Base-by-base conservation (phyloP, 108 stramenopile genomes). In the Cyclotella kingstonii region DNA sequence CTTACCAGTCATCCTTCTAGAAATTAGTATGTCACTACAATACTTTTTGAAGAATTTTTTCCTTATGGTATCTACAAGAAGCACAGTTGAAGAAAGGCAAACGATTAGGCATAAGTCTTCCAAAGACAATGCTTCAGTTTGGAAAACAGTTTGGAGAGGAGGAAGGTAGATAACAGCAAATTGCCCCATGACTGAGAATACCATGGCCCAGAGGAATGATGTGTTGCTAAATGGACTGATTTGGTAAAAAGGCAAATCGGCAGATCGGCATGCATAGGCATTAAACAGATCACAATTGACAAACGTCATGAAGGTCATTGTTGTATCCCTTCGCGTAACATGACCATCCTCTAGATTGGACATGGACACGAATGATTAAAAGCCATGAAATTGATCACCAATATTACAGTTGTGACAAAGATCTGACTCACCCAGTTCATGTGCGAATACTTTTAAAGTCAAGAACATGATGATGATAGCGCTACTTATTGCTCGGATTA, bases 231-330 rank as follows among this genome's bases (percentile, higher is more conserved):
- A 82, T 9, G 86, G 68, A 43, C 69, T 73, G 46, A 97, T 66
- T 47, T 93, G 84, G 54, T 93, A 93, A 42, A 93, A 93, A 19
- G 79, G 80, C 40, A 73, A 66, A 9, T 86, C 85, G 0, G 83
- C 80, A 23, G 91, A 92, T 43, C 96, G 90, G 62, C 98, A 97
- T 11, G 83, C 93, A 39, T 91, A 87, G 41, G 95, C 95, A 75
- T 97, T 97, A 81, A 97, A 88, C 39, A 97, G 84, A 76, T 98
- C 98, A 51, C 87, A 95, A 64, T 95, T 90, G 19, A 96, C 94
- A 75, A 97, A 97, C 5, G 93, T 95, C 84, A 96, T 97, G 81
- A 97, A 97, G 12, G 97, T 98, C 95, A 98, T 96, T 28, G 95
- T 96, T 10, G 96, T 96, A 51, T 97, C 97, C 48, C 96, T 77